Evolutionary conservation across 768 basidiomycete genomes (phyloP).

Genomic region (Psilocybe subaeruginosa): DNA sequence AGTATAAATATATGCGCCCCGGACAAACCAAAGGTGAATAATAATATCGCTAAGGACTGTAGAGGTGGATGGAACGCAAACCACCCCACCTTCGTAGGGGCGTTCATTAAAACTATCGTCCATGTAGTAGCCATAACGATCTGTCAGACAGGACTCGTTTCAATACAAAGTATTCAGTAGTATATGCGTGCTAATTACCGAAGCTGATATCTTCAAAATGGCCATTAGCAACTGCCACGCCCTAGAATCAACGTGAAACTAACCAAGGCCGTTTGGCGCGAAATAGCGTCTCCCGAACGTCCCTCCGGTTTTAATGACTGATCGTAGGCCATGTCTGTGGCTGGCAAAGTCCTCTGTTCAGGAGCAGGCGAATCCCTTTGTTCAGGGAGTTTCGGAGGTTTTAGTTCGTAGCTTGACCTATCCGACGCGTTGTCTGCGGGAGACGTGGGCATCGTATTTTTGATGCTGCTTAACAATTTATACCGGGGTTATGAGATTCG

Average conservation of each 20-base stretch:
- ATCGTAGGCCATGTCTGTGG: conserved; percentile 14
- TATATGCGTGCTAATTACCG: conserved; percentile 5
- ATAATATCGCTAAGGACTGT: conserved; percentile 56
- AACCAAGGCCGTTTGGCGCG: conserved; percentile 41
- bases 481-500: conserved; percentile 8
- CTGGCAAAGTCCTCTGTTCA: background rate
- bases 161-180: background rate
- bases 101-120: conserved; percentile 44
- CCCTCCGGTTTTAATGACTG: conserved; percentile 30
- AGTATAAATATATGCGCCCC: background rate
- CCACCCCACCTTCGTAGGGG: conserved; percentile 53
- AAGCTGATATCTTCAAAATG: conserved; percentile 13
- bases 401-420: conserved; percentile 1
- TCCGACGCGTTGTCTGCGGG: background rate
- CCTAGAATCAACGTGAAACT: background rate
- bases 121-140: conserved; percentile 45
- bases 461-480: conserved; percentile 1
- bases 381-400: background rate
- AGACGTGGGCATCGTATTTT: conserved; percentile 8
- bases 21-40: conserved; percentile 61
- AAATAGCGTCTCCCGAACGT: conserved; percentile 40
- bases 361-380: background rate
- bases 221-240: background rate
- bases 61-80: conserved; percentile 70
- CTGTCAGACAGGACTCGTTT: conserved; percentile 28